Percentiles rank a stretch among this genome's conserved stretches.
phyloP scores from a whole-genome alignment of 2,329 filamentous ascomycete species.

The Exserohilum turcica region DNA sequence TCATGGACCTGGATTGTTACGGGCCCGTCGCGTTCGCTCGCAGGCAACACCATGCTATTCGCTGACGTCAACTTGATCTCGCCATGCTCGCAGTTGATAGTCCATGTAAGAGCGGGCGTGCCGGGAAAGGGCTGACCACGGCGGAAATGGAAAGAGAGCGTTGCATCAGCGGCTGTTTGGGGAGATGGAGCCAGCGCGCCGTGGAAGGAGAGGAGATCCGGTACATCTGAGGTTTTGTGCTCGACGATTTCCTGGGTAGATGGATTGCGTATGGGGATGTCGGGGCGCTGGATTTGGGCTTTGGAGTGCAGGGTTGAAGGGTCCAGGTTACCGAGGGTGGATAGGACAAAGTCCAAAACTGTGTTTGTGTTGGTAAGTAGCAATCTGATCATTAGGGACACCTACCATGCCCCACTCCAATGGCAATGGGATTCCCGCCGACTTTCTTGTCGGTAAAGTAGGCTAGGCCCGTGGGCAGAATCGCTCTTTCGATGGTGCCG shows the following conservation, averaged over 20 bases:
- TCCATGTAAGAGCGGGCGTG: conserved; percentile 16
- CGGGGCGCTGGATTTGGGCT: conserved; percentile 12
- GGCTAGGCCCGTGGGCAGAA: conserved; percentile 14
- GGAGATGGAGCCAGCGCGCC: conserved; percentile 27
- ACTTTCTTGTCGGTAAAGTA: conserved; percentile 22
- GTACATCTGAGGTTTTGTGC: conserved; percentile 43
- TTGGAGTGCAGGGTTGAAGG: conserved; percentile 8
- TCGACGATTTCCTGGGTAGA: neutral
- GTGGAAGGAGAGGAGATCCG: conserved; percentile 52
- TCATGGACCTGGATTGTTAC: conserved; percentile 58
- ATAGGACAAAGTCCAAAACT: conserved; percentile 24
- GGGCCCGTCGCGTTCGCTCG: conserved; percentile 38
- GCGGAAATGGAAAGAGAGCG: conserved; percentile 19
- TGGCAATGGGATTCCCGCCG: conserved; percentile 24
- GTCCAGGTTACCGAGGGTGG: conserved; percentile 25
- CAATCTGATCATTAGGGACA: no score
- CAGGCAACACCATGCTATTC: conserved; percentile 23
- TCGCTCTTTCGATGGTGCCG: conserved; percentile 23
- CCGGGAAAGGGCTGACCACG: conserved; percentile 23
- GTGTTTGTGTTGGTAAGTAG: neutral
- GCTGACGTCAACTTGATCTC: conserved; percentile 31
- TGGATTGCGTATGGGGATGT: neutral
- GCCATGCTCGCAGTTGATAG: conserved; percentile 25
- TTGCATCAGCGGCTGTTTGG: conserved; percentile 8
- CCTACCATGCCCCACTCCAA: conserved; percentile 38